Evolutionary conservation across 2,329 filamentous ascomycete genomes (phyloP).

Genomic region (Alternaria consortialis): DNA sequence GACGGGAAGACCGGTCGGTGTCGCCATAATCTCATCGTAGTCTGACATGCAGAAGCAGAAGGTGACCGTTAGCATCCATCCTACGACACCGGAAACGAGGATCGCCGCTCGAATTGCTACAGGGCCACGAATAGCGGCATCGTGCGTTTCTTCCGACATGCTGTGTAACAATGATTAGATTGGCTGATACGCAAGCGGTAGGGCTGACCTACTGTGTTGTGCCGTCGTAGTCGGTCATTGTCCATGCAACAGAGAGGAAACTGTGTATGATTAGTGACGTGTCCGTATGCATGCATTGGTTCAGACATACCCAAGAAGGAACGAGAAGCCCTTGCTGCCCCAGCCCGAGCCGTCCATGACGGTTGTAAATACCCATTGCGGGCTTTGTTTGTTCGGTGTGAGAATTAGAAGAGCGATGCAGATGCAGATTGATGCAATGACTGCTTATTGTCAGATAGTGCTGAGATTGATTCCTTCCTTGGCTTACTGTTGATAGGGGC

Average conservation of each 20-base stretch:
- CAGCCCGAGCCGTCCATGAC: conserved; percentile 70
- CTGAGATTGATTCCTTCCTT: neutral
- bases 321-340: conserved; percentile 68
- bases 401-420: conserved; percentile 67
- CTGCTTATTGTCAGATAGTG: conserved; percentile 34
- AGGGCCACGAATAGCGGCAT: conserved; percentile 68
- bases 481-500: conserved; percentile 69
- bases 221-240: conserved; percentile 75
- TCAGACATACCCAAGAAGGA: conserved; percentile 63
- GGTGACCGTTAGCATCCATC: conserved; percentile 70
- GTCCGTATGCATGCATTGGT: neutral
- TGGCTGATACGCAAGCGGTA: conserved; percentile 27
- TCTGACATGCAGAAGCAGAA: conserved; percentile 71
- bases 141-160: conserved; percentile 73
- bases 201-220: conserved; percentile 65
- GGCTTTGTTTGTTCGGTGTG: conserved; percentile 67
- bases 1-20: conserved; percentile 68
- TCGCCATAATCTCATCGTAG: conserved; percentile 63
- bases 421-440: conserved; percentile 68
- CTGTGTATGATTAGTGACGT: conserved; percentile 34
- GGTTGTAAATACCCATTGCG: conserved; percentile 68
- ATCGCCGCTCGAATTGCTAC: conserved; percentile 67
- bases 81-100: conserved; percentile 66
- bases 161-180: conserved; percentile 47
- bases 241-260: conserved; percentile 66